These are phyloP conservation scores for Penstemon eatonii DNA, from an alignment of 257 asterid species.

Conservation along the genomic window DNA sequence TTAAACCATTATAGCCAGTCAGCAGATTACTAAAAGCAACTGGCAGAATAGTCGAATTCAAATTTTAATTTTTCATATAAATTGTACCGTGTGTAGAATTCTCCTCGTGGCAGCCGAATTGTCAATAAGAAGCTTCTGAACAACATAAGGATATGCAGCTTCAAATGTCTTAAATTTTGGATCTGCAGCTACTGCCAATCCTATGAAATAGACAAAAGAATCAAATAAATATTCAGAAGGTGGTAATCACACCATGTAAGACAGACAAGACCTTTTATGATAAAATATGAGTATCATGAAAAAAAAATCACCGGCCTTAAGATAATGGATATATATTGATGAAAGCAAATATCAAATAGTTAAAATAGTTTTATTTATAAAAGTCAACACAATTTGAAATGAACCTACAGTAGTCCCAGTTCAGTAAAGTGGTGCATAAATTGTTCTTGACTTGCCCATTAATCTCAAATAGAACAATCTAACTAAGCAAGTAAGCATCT, in stretches of 20 bases:
- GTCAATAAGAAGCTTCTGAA: constrained; percentile 88
- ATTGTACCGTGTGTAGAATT: constrained; percentile 75
- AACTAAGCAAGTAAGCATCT: neutral
- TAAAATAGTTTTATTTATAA: neutral
- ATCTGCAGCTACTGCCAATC: constrained; percentile 92
- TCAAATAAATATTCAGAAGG: constrained; percentile 7
- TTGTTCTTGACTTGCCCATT: constrained; percentile 7
- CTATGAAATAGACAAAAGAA: constrained; percentile 42
- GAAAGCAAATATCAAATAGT: neutral
- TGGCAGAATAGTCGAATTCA: neutral
- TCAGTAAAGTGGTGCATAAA: neutral
- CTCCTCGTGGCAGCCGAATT: constrained; percentile 73
- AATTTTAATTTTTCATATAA: neutral
- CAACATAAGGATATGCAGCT: constrained; percentile 93
- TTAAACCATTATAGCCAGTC: neutral
- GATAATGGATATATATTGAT: neutral
- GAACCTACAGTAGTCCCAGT: neutral
- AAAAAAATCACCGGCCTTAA: neutral
- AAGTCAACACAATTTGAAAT: neutral
- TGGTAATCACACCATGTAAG: constrained; percentile 6
- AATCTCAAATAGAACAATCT: neutral
- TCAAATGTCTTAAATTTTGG: constrained; percentile 89
- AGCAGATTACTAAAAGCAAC: constrained; percentile 14
- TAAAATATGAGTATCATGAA: neutral
- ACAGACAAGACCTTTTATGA: constrained; percentile 2